These are phyloP conservation scores for Amylocarpus encephaloides DNA, from an alignment of 2,329 filamentous ascomycete species.

Conservation along the genomic window DNA sequence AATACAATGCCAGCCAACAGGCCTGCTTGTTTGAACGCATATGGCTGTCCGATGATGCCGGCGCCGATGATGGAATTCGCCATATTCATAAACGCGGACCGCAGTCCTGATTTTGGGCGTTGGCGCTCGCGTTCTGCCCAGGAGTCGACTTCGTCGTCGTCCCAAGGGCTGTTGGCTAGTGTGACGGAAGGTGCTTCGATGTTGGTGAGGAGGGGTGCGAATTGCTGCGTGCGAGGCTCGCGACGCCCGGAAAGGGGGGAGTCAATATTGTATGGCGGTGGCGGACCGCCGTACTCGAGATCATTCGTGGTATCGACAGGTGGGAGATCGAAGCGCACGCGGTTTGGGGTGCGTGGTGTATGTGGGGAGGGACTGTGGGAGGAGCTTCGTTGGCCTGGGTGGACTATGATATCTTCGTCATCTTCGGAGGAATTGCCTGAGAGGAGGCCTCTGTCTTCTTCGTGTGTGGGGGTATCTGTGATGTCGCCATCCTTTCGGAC, in stretches of 20 bases:
- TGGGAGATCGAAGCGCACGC: constrained; percentile 33
- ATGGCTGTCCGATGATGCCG: constrained; percentile 78
- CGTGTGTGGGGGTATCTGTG: constrained; percentile 20
- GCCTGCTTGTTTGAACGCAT: constrained; percentile 91
- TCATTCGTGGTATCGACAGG: constrained; percentile 24
- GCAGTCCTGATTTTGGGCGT: constrained; percentile 77
- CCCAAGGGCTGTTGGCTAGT: constrained; percentile 42
- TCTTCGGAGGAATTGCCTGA: constrained; percentile 26
- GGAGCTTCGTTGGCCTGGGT: constrained; percentile 14
- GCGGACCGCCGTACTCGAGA: constrained; percentile 27
- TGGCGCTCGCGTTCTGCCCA: constrained; percentile 48
- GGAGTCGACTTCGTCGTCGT: constrained; percentile 37
- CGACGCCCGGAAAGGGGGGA: constrained; percentile 26
- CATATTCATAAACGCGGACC: constrained; percentile 98
- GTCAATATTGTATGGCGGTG: constrained; percentile 40
- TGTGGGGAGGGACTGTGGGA: constrained; percentile 1
- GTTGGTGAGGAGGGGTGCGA: constrained; percentile 64
- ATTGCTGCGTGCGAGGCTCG: constrained; percentile 23
- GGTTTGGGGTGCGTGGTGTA: constrained; percentile 30
- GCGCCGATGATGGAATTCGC: constrained; percentile 93
- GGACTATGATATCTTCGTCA: constrained; percentile 28
- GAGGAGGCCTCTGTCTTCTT: constrained; percentile 37
- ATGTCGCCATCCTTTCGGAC: constrained; percentile 24
- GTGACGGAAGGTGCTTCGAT: constrained; percentile 78
- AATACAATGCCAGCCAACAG: constrained; percentile 73